phyloP scores from a whole-genome alignment of 2,329 filamentous ascomycete species.

The Penicillium capsulatum region DNA sequence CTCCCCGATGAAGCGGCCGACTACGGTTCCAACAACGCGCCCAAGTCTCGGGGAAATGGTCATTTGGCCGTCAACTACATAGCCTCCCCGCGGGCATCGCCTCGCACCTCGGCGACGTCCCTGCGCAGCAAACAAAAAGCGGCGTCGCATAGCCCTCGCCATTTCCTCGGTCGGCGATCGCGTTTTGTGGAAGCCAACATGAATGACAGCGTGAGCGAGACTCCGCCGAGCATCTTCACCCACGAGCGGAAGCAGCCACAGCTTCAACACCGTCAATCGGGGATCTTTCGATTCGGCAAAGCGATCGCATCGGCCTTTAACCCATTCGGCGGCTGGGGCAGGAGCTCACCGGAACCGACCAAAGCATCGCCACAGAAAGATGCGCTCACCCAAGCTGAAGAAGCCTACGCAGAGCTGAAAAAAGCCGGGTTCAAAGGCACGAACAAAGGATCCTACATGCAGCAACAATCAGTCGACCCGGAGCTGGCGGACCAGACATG shows the following conservation, averaged over 20 bases:
- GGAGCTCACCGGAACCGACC: constrained; percentile 37
- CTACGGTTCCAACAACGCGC: constrained; percentile 17
- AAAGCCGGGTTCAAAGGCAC: constrained; percentile 47
- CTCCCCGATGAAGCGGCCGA: constrained; percentile 26
- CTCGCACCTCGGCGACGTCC: constrained; percentile 16
- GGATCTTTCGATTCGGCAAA: constrained; percentile 55
- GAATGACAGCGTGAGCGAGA: constrained; percentile 71
- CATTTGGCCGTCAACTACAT: constrained; percentile 6
- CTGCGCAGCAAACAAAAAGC: constrained; percentile 17
- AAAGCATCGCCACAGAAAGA: constrained; percentile 38
- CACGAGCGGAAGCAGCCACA: constrained; percentile 33
- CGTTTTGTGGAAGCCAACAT: constrained; percentile 76
- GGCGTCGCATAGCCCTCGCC: constrained; percentile 19
- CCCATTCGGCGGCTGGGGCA: constrained; percentile 48
- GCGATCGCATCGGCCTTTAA: constrained; percentile 53
- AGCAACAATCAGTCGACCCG: constrained; percentile 18
- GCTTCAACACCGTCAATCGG: constrained; percentile 36
- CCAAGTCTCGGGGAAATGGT: constrained; percentile 10
- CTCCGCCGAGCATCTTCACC: constrained; percentile 66
- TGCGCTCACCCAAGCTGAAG: constrained; percentile 47
- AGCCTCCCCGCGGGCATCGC: constrained; percentile 18
- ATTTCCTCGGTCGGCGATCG: constrained; percentile 54
- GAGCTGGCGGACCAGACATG: constrained; percentile 33
- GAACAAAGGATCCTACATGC: constrained; percentile 31
- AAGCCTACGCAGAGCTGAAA: constrained; percentile 54